Conservation (phyloP, 2,329 filamentous ascomycete species). For the Blastomyces emzantsi region DNA sequence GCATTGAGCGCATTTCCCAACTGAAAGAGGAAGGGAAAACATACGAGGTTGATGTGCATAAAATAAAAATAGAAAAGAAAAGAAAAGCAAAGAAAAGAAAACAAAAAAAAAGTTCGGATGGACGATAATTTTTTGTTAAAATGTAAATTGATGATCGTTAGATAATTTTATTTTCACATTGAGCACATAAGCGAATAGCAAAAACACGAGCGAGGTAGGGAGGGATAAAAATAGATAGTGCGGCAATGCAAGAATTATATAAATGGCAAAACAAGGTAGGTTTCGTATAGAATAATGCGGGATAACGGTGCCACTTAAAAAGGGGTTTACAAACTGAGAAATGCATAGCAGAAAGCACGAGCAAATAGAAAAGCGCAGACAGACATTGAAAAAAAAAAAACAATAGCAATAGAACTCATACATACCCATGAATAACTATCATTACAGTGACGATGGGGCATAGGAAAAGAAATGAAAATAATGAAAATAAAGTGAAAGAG, state of each 20-base stretch:
- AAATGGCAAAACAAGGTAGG: not conserved
- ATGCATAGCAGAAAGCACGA: not conserved
- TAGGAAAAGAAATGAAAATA: not conserved
- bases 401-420: not conserved
- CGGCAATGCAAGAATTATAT: not conserved
- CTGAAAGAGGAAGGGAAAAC: no score
- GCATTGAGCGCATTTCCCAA: no score
- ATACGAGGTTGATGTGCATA: no score
- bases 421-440: not conserved
- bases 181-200: not conserved
- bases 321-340: not conserved
- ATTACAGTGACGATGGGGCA: not conserved
- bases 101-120: no score
- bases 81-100: no score
- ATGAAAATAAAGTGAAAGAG: not conserved
- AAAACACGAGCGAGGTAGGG: not conserved
- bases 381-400: not conserved
- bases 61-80: not conserved
- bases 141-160: no score
- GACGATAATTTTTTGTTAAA: no score
- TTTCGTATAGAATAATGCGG: no score
- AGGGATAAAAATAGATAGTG: not conserved
- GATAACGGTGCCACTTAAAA: no score
- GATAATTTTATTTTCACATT: not conserved
- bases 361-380: not conserved